Evolutionary conservation across 2,329 filamentous ascomycete species (phyloP).

Genomic region (Chalara sp.): DNA sequence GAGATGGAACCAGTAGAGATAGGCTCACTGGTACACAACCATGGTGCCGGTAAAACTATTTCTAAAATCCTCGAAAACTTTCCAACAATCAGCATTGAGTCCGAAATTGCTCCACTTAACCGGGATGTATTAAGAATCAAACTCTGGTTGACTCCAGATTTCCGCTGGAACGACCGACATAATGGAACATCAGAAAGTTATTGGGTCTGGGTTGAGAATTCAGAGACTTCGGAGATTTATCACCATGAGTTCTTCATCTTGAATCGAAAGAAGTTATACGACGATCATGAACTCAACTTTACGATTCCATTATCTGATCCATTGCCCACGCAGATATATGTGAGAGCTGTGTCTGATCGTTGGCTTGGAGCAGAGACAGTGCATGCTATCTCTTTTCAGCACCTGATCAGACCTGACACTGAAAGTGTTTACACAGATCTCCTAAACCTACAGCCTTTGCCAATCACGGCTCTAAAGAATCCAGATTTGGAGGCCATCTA

Average conservation of each 20-base stretch:
- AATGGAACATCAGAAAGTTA: slow-evolving; percentile 94
- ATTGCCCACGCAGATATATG: slow-evolving; percentile 90
- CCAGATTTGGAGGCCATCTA: slow-evolving; percentile 84
- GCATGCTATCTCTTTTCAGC: slow-evolving; percentile 91
- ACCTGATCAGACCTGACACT: slow-evolving; percentile 92
- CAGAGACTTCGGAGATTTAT: slow-evolving; percentile 94
- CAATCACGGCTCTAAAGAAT: slow-evolving; percentile 82
- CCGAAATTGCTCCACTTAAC: slow-evolving; percentile 92
- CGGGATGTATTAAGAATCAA: slow-evolving; percentile 90
- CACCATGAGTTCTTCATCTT: slow-evolving; percentile 97
- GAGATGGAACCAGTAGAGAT: slow-evolving; percentile 95
- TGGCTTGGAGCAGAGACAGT: slow-evolving; percentile 98
- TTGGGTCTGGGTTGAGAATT: slow-evolving; percentile 99
- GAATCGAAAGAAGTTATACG: slow-evolving; percentile 79
- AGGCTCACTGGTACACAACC: slow-evolving; percentile 84
- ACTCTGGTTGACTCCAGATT: slow-evolving; percentile 80
- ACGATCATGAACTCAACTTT: slow-evolving; percentile 97
- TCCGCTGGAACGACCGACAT: slow-evolving; percentile 87
- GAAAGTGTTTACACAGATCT: slow-evolving; percentile 96
- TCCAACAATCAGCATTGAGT: slow-evolving; percentile 83
- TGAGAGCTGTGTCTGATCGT: slow-evolving; percentile 86
- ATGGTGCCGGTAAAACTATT: slow-evolving; percentile 77
- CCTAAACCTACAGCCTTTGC: slow-evolving; percentile 82
- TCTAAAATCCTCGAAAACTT: slow-evolving; percentile 81
- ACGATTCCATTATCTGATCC: slow-evolving; percentile 94